Conservation (phyloP, 228 moss, liverwort and hornwort genomes). For the Sphagnum magellanicum region DNA sequence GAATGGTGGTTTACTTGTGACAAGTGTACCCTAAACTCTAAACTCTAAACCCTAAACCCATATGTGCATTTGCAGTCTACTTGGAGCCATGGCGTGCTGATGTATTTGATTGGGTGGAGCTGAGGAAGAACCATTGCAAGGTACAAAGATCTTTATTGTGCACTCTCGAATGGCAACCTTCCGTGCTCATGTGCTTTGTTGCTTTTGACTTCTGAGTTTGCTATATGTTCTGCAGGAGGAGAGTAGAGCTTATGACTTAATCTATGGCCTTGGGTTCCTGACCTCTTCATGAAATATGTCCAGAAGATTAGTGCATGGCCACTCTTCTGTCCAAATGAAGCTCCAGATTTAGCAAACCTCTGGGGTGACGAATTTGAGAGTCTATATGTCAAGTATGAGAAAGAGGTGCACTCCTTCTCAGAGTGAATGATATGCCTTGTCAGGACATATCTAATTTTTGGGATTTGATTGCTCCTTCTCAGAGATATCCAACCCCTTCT, state of each 20-base stretch:
- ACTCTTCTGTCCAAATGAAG: no score
- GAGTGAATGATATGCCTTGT: background rate
- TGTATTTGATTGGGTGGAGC: slow-evolving; percentile 86
- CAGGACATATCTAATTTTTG: no score
- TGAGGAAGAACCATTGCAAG: slow-evolving; percentile 89
- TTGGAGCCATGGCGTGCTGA: slow-evolving; percentile 95
- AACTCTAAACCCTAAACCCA: background rate
- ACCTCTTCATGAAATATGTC: slow-evolving; percentile 70
- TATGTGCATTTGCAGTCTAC: slow-evolving; percentile 79
- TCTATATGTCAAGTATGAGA: background rate
- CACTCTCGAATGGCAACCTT: no score
- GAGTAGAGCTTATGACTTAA: slow-evolving; percentile 64
- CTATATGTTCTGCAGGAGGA: slow-evolving; percentile 39
- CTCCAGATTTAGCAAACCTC: no score
- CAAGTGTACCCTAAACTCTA: background rate
- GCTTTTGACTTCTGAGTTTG: no score
- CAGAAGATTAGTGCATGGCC: no score
- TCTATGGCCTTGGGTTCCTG: slow-evolving; percentile 92
- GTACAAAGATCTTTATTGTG: background rate
- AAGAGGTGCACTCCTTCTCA: no score
- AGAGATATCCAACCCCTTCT: background rate
- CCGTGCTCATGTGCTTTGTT: no score
- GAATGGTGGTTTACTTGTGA: background rate
- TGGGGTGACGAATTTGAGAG: slow-evolving; percentile 15
- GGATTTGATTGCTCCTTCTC: no score